phyloP scores from a whole-genome alignment of 2,329 filamentous ascomycete genomes.

The Leptoxyphium fumago region DNA sequence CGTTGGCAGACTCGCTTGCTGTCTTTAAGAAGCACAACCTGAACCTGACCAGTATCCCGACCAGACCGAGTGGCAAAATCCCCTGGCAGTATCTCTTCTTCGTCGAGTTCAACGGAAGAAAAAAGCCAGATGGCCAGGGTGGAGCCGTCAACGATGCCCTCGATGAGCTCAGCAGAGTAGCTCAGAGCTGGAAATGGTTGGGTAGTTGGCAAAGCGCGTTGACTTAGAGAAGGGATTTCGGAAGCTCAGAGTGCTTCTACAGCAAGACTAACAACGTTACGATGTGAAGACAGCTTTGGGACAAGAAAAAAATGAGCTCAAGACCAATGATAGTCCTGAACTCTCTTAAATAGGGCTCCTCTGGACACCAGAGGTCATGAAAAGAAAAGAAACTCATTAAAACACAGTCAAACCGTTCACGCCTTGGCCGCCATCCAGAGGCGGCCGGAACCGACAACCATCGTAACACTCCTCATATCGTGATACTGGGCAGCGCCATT shows the following conservation, averaged over 20 bases:
- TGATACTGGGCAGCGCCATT: constrained; percentile 1
- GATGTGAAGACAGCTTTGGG: too few species aligned
- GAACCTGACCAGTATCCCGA: constrained; percentile 84
- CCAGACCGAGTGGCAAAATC: constrained; percentile 56
- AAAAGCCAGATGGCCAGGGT: constrained; percentile 33
- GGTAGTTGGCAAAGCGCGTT: constrained; percentile 15
- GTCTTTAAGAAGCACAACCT: constrained; percentile 60
- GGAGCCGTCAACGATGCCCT: constrained; percentile 47
- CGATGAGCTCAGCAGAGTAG: constrained; percentile 40
- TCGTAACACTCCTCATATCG: neutral
- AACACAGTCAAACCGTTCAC: neutral
- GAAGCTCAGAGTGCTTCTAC: too few species aligned
- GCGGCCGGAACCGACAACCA: neutral
- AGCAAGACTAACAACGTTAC: too few species aligned
- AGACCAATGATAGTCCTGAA: too few species aligned
- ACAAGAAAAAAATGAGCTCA: too few species aligned
- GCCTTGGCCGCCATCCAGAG: neutral
- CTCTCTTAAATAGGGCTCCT: too few species aligned
- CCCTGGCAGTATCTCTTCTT: constrained; percentile 93
- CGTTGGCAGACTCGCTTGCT: constrained; percentile 63
- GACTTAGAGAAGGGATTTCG: neutral
- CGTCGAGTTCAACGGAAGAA: constrained; percentile 66
- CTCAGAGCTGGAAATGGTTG: constrained; percentile 47
- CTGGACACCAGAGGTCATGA: too few species aligned
- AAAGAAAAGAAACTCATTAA: too few species aligned